A percentile compares a stretch with the other conserved stretches of the same genome.
Evolutionary conservation across 1,139 yeast genomes (phyloP).

Genomic region (Saccharomycopsis crataegensis): DNA sequence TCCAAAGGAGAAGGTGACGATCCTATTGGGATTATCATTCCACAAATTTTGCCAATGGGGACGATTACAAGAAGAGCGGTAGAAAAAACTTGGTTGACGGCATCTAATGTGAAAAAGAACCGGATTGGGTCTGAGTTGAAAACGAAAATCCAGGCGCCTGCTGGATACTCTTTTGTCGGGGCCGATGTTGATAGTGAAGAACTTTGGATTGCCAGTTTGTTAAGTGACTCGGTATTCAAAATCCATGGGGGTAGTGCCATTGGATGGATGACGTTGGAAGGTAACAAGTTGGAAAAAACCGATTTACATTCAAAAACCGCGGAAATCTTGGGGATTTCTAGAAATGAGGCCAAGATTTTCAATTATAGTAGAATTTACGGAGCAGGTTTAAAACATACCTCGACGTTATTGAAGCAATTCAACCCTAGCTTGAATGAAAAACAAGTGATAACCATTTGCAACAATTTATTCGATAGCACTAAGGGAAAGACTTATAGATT

Average conservation of each 20-base stretch:
- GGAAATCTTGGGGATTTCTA: conserved; percentile 73
- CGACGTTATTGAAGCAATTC: conserved; percentile 72
- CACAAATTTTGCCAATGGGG: conserved; percentile 86
- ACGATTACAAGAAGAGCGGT: conserved; percentile 95
- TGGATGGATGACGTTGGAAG: conserved; percentile 99
- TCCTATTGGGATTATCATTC: conserved; percentile 67
- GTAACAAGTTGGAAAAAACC: conserved; percentile 82
- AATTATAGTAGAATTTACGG: conserved; percentile 97
- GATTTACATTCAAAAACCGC: conserved; percentile 96
- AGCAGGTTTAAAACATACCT: conserved; percentile 90
- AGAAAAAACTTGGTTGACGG: conserved; percentile 96
- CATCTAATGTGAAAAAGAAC: conserved; percentile 81
- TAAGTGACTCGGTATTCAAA: conserved; percentile 85
- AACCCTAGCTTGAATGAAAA: conserved; percentile 62
- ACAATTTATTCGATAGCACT: conserved; percentile 65
- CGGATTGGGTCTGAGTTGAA: conserved; percentile 92
- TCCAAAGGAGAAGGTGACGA: conserved; percentile 17
- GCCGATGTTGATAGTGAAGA: conserved; percentile 99
- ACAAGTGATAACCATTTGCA: conserved; percentile 65
- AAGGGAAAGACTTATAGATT: conserved; percentile 55
- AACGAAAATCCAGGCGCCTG: conserved; percentile 79
- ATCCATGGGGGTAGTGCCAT: conserved; percentile 94
- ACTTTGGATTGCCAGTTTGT: conserved; percentile 92
- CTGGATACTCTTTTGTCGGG: conserved; percentile 87
- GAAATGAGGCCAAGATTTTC: conserved; percentile 91